Evolutionary conservation across 2,329 filamentous ascomycete genomes (phyloP), one percentile per base, ranked within the genome.

Genomic region (Paraphaeosphaeria sporulosa): DNA sequence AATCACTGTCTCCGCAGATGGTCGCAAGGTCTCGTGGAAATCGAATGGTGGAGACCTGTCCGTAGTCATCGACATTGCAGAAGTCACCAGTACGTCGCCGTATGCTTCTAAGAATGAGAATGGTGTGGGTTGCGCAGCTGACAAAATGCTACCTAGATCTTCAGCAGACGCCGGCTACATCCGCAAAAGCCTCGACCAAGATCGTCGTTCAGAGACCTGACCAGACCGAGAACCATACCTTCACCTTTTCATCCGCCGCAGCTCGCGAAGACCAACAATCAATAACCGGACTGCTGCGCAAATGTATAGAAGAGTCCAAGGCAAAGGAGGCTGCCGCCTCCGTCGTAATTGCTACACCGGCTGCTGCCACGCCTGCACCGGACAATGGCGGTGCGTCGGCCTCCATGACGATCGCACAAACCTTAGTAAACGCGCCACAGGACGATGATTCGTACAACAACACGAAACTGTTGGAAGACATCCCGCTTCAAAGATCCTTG

Each of bases 151-250:
- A 36, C 25, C 34, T 69, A 95, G 92, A 98, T 80, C 87, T 99
- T 51, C 94, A 99, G 78, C 94, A 98, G 77, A 98, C 95, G 0
- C 94, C 95, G 13, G 92, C 93, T 61, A 89, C 85, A n/a, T 89
- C 88, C 38, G 83, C 93, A 19, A 97, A 97, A 83, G 93, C 96
- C 55, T 97, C 97, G 85, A 86, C 98, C 61, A 97, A 95, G 78
- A 90, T 99, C 57, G 92, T 97, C 69, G 90, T 90, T 63, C 90
- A 93, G 75, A 79, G 86, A 49, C 82, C 82, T 27, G 77, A 83
- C 30, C 87, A 90, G 52, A 82, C 91, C 19, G 85, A 89, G 48
- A 87, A 89, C 57, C 92, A 96, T 75, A 87, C 94, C 51, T 97
- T 99, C 77, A 90, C 91, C 65, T 98, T 99, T 80, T 96, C 93